Percentiles rank a stretch among this genome's conserved stretches.
phyloP scores from a whole-genome alignment of 2,329 filamentous ascomycete genomes.

The Neonectria ditissima region DNA sequence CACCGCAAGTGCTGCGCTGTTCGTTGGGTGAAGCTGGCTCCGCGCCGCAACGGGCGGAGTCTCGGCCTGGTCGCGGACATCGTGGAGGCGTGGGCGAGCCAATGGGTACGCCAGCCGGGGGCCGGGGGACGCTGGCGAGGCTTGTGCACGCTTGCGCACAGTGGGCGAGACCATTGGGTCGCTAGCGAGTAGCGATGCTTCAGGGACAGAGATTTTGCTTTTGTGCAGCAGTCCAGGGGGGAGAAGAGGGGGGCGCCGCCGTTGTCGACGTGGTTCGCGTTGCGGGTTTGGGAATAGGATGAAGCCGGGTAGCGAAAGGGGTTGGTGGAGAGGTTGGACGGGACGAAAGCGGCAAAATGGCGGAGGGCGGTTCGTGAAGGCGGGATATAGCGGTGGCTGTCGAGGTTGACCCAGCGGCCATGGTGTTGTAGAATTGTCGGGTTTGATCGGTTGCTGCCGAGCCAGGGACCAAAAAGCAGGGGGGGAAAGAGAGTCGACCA shows the following conservation, averaged over 20 bases:
- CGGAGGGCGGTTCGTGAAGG: constrained; percentile 22
- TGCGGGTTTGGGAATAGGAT: not conserved
- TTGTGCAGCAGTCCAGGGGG: constrained; percentile 7
- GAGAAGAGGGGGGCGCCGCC: no score
- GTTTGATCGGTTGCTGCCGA: constrained; percentile 43
- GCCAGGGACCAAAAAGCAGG: constrained; percentile 12
- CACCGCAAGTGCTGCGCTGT: constrained; percentile 44
- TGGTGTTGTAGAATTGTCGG: constrained; percentile 12
- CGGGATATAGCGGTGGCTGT: constrained; percentile 14
- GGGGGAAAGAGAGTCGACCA: not conserved
- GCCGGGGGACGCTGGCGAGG: constrained; percentile 37
- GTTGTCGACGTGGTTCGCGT: constrained; percentile 9
- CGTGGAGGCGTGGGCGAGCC: constrained; percentile 32
- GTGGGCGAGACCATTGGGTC: constrained; percentile 39
- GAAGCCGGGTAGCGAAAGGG: constrained; percentile 4
- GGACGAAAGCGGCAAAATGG: not conserved
- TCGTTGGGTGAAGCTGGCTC: constrained; percentile 35
- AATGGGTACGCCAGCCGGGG: constrained; percentile 43
- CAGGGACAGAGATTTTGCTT: constrained; percentile 14
- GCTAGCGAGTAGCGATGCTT: constrained; percentile 28
- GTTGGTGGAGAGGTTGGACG: constrained; percentile 8
- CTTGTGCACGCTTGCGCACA: constrained; percentile 35
- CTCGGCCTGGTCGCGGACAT: constrained; percentile 7
- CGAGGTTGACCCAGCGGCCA: not conserved
- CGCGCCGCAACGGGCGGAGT: constrained; percentile 33